Conservation (phyloP, 371 early-diverging fungal species). For the Syncephalis fuscata region DNA sequence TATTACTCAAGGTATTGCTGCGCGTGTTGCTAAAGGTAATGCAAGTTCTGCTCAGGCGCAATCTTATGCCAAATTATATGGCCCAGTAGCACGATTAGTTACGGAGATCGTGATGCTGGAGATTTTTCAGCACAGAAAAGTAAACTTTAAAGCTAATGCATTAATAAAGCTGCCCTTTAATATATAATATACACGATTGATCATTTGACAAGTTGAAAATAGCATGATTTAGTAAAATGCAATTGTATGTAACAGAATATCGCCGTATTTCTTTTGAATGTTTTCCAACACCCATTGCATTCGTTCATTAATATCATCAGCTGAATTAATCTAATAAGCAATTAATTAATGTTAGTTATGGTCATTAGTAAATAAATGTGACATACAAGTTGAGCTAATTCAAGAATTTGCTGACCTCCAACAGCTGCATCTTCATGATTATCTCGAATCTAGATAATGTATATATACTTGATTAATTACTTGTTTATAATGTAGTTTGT, state of each 20-base stretch:
- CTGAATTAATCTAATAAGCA: conserved; percentile 35
- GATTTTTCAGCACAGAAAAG: no score
- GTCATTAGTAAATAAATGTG: background rate
- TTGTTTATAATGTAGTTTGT: no score
- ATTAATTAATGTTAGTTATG: conserved; percentile 5
- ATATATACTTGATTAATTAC: no score
- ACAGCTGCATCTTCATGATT: conserved; percentile 78
- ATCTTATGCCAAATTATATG: conserved; percentile 19
- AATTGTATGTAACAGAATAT: conserved; percentile 34
- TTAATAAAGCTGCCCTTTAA: no score
- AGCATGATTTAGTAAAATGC: conserved; percentile 28
- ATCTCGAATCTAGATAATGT: conserved; percentile 45
- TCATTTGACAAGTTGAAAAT: no score
- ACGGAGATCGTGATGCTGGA: background rate
- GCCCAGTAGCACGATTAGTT: background rate
- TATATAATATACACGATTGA: no score
- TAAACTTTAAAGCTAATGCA: no score
- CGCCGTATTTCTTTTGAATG: conserved; percentile 39
- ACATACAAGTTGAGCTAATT: conserved; percentile 48
- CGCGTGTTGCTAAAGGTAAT: conserved; percentile 68
- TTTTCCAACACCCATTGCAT: conserved; percentile 62
- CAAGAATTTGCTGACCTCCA: conserved; percentile 70
- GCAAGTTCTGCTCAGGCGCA: conserved; percentile 65
- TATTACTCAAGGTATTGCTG: conserved; percentile 77
- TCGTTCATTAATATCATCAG: conserved; percentile 63